Base-by-base conservation (phyloP, 148 eudicot species). In the Silene uniflora region DNA sequence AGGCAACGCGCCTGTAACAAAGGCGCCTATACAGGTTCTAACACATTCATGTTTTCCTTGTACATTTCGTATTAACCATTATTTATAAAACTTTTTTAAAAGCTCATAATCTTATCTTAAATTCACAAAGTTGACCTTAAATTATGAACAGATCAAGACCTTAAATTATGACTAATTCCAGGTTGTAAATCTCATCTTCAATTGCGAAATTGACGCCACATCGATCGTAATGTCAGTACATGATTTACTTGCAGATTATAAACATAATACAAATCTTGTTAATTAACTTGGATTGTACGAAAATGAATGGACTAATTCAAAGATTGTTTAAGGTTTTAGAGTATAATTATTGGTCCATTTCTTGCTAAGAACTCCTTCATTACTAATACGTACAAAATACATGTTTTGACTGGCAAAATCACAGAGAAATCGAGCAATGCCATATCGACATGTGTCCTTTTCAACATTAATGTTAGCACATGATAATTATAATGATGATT, bases 161-260 rank as follows among this genome's bases (percentile, higher is more conserved):
- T 35, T 27, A 7, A 21, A 66, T 32, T 16, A 35, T 8, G 11
- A 22, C 16, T 19, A 9, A 2, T 44, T 68, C 52, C 17, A 68
- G 72, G 56, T 46, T 68, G 27, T 29, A 44, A 46, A n/a, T 46
- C 25, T 19, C 56, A 68, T 46, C 72, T 46, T n/a, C 18, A 68
- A 46, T 25, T 9, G 54, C 72, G 22, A 18, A 19, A 68, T 19
- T 44, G 17, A 19, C 72, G 72, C 55, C 22, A 68, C 27, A 68
- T 68, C n/a, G 56, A 46, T 68, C 56, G 55, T 68, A 42, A 10
- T 4, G 56, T 44, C 18, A 56, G 72, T 21, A 68, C 72, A 44
- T 21, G 55, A 21, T 44, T 44, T 21, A 44, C 55, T 68, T 17
- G 14, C 2, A n/a, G 8, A 7, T 19, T 19, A 21, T 13, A 16